Base-by-base conservation (phyloP, 768 basidiomycete species). In the Phlebiopsis flavidoalba region DNA sequence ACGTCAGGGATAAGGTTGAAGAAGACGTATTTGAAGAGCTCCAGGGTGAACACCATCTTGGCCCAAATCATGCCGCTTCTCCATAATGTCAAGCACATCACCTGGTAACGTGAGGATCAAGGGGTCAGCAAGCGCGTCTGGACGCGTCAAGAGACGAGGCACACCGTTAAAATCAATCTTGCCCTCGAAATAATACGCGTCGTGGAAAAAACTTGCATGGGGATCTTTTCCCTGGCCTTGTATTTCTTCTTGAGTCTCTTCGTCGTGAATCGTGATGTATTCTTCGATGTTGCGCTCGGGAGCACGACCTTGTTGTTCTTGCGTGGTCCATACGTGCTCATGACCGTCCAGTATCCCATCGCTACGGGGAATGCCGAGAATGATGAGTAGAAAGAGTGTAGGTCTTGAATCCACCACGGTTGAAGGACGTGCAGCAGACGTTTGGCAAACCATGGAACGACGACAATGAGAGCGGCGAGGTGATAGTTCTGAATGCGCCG, bases 151-250 rank as follows among this genome's bases (percentile, higher is more conserved):
- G 14, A 48, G 53, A 22, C 57, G 17, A 64, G 11, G 73, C 81
- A 45, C 48, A 91, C 96, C 95, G 54, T 98, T 99, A 73, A 99
- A 91, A 59, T 98, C 95, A 62, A 95, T 85, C 77, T 98, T 98
- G 53, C 88, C 88, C 53, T 95, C 94, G 72, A 99, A 98, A n/a
- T n/a, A 31, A 77, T 89, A 98, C 64, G 93, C 92, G 79, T 99
- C 97, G 71, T 98, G 89, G 81, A 97, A 96, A 97, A 96, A 65
- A 91, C 76, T 76, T 99, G 96, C 88, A 97, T 95, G 55, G 95
- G 95, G 60, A 99, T 98, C 76, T 97, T 98, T 67, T 86, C 83
- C 75, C 87, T 91, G 64, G 87, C 89, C 35, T 83, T 75, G 77
- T 95, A 98, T 61, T 85, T 79, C 33, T 80, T 79, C 78, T 86